A percentile compares a stretch with the other conserved stretches of the same genome.
phyloP scores from a whole-genome alignment of 2,329 filamentous ascomycete species.

The Incumbomyces lentus region DNA sequence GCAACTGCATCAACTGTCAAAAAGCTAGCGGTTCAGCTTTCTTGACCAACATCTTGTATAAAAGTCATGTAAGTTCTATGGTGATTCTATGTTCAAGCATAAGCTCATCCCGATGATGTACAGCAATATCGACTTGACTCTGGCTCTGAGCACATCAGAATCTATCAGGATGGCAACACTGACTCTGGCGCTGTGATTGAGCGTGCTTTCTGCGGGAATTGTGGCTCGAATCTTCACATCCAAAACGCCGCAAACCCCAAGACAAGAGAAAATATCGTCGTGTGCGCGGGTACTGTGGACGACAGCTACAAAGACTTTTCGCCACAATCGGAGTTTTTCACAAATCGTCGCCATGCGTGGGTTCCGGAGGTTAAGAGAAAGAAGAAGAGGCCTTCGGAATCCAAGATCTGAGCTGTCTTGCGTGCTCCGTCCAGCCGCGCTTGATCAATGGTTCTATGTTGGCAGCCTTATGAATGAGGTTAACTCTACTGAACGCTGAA shows the following conservation, averaged over 20 bases:
- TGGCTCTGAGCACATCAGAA: slow-evolving; percentile 10
- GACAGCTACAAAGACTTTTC: slow-evolving; percentile 4
- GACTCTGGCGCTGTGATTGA: slow-evolving; percentile 9
- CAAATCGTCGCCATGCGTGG: slow-evolving; percentile 1
- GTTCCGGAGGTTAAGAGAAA: slow-evolving; percentile 4
- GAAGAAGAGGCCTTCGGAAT: not conserved
- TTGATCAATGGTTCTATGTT: too few species aligned
- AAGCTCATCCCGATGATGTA: not conserved
- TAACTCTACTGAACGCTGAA: too few species aligned
- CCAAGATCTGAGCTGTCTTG: not conserved
- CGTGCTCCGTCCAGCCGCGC: not conserved
- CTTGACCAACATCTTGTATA: slow-evolving; percentile 18
- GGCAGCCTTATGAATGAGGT: too few species aligned
- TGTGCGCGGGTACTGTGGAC: slow-evolving; percentile 3
- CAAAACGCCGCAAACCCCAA: slow-evolving; percentile 3
- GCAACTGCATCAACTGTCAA: slow-evolving; percentile 22
- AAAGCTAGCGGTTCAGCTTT: slow-evolving; percentile 19
- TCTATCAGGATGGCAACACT: slow-evolving; percentile 12
- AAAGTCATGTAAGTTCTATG: slow-evolving; percentile 9
- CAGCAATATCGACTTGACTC: slow-evolving; percentile 6
- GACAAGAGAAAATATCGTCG: slow-evolving; percentile 4
- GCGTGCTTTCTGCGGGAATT: slow-evolving; percentile 18
- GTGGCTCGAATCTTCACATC: slow-evolving; percentile 12
- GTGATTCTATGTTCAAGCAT: not conserved
- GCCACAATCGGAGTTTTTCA: slow-evolving; percentile 1